These are phyloP conservation scores for Boehmeria nivea DNA, from an alignment of 306 rosid species.

Conservation along the genomic window DNA sequence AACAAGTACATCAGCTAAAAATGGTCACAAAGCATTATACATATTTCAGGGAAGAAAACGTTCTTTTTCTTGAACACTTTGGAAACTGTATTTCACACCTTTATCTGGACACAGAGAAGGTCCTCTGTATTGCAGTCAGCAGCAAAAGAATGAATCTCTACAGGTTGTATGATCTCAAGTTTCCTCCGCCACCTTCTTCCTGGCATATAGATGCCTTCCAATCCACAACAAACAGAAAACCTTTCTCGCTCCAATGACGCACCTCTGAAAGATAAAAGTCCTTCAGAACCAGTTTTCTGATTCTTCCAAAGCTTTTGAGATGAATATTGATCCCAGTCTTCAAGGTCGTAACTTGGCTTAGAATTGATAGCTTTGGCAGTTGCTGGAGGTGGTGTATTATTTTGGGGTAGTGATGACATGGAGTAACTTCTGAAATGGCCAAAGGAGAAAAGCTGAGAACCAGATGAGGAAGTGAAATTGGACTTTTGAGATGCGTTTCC, in stretches of 20 bases:
- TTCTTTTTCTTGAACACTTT: constrained; percentile 19
- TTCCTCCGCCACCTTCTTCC: constrained; percentile 97
- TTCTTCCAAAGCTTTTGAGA: constrained; percentile 44
- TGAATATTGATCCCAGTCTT: constrained; percentile 67
- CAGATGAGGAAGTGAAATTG: constrained; percentile 38
- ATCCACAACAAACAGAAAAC: constrained; percentile 88
- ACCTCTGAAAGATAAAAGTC: constrained; percentile 84
- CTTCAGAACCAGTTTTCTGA: constrained; percentile 40
- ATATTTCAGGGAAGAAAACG: background rate
- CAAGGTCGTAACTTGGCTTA: constrained; percentile 72
- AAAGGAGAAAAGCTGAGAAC: constrained; percentile 65
- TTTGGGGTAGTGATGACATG: constrained; percentile 89
- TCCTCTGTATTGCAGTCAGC: constrained; percentile 88
- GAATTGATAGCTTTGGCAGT: constrained; percentile 64
- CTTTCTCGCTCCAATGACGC: constrained; percentile 80
- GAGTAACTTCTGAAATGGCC: constrained; percentile 88
- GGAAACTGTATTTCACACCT: constrained; percentile 56
- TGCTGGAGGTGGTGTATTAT: constrained; percentile 37
- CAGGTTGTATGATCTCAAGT: constrained; percentile 81
- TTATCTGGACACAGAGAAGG: constrained; percentile 81
- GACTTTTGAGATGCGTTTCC: constrained; percentile 52
- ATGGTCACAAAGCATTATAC: background rate
- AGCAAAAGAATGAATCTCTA: constrained; percentile 72
- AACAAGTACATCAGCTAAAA: background rate
- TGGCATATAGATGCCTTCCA: constrained; percentile 79